Evolutionary conservation across 2,329 filamentous ascomycete species (phyloP), one percentile per base, ranked within the genome.

Genomic region (Diaporthe helianthi): DNA sequence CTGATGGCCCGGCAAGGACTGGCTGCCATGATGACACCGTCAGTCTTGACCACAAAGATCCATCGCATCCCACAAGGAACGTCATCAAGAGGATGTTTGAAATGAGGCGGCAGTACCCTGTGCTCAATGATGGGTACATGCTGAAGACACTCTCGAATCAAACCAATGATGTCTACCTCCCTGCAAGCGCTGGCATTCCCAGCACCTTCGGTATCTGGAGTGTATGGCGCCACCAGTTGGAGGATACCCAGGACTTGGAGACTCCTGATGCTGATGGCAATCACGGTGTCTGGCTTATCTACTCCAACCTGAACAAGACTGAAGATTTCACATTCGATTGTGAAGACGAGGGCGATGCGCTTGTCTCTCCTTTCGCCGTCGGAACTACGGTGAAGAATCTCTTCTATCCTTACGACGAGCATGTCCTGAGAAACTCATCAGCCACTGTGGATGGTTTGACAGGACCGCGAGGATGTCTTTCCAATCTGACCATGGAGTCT

Each of bases 21-120:
- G 88, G 85, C 4, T 90, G 88, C 73, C 71, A 85, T 24, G 87
- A 90, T 70, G 82, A 86, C 53, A 76, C 78, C 5, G 84, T 86
- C 51, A 84, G 83, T 41, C 84, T 87, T 47, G 88, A 90, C 72
- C 88, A 90, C 76, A 66, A 88, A 24, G 87, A 90, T 74, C 86
- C 88, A 0, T 85, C 88, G 15, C 85, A 89, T 73, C 87, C 87
- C 1, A 78, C 90, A 33, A 83, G 87, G 60, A 89, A 88, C 72
- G 84, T 88, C 54, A 80, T 89, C 71, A 88, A 88, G 75, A 81
- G 84, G 60, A 89, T 90, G 85, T 89, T 86, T 72, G 83, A 88
- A 72, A 81, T 90, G 74, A 83, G 88, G 61, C 76, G 83, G 24
- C 78, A 85, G 24, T 88, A 83, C 64, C 85, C 86, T 0, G 84